Evolutionary conservation across 805 yeast genomes (phyloP), one percentile per base, ranked within the genome.

Genomic region (Candida tibetensis): DNA sequence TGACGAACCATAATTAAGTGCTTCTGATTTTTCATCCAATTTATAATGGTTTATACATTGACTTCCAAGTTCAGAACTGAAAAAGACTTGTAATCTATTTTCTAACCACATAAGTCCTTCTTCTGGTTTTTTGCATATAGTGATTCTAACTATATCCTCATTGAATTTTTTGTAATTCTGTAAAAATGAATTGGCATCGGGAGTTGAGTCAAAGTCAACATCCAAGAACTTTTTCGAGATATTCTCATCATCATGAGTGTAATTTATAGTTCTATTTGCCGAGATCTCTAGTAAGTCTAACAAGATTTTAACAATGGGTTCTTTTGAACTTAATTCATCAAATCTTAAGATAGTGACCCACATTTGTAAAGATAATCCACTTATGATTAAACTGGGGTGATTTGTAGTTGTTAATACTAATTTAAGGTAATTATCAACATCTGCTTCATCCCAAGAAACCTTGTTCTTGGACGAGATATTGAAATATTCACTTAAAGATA

Each of bases 271-370:
- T 40, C 96, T 76, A 47, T 84, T 79, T 0, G 96, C 84, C 1
- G 95, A 78, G 27, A 78, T 75, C 49, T 85, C 85, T 33, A 95
- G 65, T 28, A 93, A 64, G 12, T 77, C 79, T 13, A 93, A 82
- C 39, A 86, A 64, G 12, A 83, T 60, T 5, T 64, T 64, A 36
- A 72, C 71, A 29, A 84, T 78, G 30, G 77, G 74, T 4, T 71
- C 68, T 46, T 72, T 74, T 9, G 79, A 77, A 42, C 82, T 71
- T 32, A 85, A 68, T 42, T 82, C 86, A 48, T 89, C 96, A 40
- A 82, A 77, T 51, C 99, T 74, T 36, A 95, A 65, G 48, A 91
- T 79, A 2, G 91, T 78, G 44, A 95, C 88, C 99, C 99, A 95
- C 66, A 93, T 84, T 57, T 89, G 96, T 36, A 93, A 64, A 0